Evolutionary conservation across 73 alveolate species (phyloP).

Genomic region (Paramecium bursaria): DNA sequence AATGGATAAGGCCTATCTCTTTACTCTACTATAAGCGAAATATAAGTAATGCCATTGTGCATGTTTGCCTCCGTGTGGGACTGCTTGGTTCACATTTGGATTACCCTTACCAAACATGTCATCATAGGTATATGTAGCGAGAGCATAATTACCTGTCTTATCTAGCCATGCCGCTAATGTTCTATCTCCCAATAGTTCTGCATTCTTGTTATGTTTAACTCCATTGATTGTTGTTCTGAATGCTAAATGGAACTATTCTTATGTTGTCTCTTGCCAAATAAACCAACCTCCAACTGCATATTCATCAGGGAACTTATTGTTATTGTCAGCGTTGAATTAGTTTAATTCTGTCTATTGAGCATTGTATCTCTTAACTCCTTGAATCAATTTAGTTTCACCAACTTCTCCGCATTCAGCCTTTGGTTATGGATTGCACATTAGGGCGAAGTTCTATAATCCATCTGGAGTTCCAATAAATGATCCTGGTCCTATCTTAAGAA

Average conservation of each 20-base stretch:
- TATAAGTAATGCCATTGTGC: slow-evolving; percentile 45
- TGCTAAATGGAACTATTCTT: slow-evolving; percentile 20
- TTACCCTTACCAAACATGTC: slow-evolving; percentile 36
- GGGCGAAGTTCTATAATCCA: slow-evolving; percentile 8
- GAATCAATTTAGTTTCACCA: neutral
- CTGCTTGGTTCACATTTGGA: neutral
- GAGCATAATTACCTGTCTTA: neutral
- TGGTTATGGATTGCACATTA: slow-evolving; percentile 59
- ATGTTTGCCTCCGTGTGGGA: slow-evolving; percentile 9
- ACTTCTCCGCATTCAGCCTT: slow-evolving; percentile 29
- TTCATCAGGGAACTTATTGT: slow-evolving; percentile 14
- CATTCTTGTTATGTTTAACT: slow-evolving; percentile 32
- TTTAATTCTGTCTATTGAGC: slow-evolving; percentile 28
- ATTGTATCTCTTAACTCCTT: slow-evolving; percentile 5
- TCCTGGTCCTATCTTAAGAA: slow-evolving; percentile 55
- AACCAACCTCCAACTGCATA: slow-evolving; percentile 64
- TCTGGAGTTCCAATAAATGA: slow-evolving; percentile 51
- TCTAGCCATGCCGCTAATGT: slow-evolving; percentile 20
- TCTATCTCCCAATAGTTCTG: slow-evolving; percentile 36
- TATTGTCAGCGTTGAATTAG: slow-evolving; percentile 38
- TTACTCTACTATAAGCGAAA: slow-evolving; percentile 19
- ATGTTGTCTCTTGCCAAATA: slow-evolving; percentile 33
- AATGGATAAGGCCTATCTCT: neutral
- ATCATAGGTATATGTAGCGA: slow-evolving; percentile 21
- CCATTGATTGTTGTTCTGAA: slow-evolving; percentile 52